These are phyloP conservation scores for Trichoderma gracile DNA, from an alignment of 2,329 filamentous ascomycete genomes.

Conservation along the genomic window DNA sequence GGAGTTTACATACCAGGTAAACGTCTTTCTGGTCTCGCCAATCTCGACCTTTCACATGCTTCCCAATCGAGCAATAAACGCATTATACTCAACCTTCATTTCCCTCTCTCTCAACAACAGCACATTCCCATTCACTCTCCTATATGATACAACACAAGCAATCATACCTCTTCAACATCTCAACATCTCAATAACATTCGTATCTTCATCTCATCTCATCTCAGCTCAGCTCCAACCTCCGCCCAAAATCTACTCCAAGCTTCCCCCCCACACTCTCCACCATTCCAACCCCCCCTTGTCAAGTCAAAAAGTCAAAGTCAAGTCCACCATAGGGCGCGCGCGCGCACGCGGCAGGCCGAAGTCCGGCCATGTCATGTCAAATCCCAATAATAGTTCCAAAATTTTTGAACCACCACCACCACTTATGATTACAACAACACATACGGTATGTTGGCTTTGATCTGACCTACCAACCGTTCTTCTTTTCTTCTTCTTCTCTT, in stretches of 20 bases:
- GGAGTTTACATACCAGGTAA: too few species aligned
- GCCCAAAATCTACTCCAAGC: background rate
- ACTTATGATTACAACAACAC: too few species aligned
- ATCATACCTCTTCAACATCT: too few species aligned
- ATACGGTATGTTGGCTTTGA: too few species aligned
- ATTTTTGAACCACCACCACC: background rate
- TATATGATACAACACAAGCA: too few species aligned
- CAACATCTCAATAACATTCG: background rate
- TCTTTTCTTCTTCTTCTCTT: too few species aligned
- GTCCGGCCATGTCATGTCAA: constrained; percentile 4
- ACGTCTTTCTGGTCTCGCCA: too few species aligned
- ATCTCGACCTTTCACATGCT: too few species aligned
- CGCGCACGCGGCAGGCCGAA: background rate
- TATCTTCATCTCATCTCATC: background rate
- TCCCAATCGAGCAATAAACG: too few species aligned
- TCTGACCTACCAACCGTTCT: too few species aligned
- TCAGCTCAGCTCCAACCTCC: too few species aligned
- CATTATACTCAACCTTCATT: background rate
- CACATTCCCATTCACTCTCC: background rate
- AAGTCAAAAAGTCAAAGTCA: background rate
- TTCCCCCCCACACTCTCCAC: background rate
- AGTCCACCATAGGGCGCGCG: constrained; percentile 14
- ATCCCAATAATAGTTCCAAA: background rate
- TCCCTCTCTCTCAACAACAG: background rate
- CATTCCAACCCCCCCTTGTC: background rate